phyloP scores from a whole-genome alignment of 2,329 filamentous ascomycete genomes.

The Gaeumannomyces tritici region DNA sequence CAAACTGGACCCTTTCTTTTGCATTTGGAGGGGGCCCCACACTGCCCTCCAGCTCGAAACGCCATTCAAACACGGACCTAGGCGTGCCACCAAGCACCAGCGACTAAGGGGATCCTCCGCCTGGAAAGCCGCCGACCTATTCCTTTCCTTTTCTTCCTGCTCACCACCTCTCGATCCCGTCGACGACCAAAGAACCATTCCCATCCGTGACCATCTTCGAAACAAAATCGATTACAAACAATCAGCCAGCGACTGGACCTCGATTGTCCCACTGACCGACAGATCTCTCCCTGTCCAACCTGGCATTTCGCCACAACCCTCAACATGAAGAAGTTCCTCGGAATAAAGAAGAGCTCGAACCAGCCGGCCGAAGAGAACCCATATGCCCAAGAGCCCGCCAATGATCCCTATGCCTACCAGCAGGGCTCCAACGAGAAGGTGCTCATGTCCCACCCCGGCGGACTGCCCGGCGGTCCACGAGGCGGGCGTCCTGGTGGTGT shows the following conservation, averaged over 20 bases:
- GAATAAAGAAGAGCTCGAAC: slow-evolving; percentile 36
- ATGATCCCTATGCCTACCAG: slow-evolving; percentile 44
- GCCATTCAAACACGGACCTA: background rate
- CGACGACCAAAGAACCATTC: background rate
- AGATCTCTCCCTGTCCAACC: background rate
- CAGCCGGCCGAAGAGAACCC: slow-evolving; percentile 35
- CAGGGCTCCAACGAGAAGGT: slow-evolving; percentile 34
- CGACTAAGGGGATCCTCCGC: background rate
- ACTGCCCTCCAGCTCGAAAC: background rate
- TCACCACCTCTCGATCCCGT: background rate
- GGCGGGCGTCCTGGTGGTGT: slow-evolving; percentile 8
- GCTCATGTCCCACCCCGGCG: slow-evolving; percentile 21
- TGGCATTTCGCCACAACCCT: background rate
- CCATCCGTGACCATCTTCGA: background rate
- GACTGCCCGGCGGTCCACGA: slow-evolving; percentile 14
- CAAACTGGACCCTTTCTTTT: background rate
- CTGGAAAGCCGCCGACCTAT: background rate
- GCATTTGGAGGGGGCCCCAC: background rate
- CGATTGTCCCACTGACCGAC: background rate
- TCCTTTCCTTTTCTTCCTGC: background rate
- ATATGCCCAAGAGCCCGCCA: slow-evolving; percentile 41
- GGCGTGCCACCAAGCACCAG: background rate
- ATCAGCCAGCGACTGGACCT: background rate
- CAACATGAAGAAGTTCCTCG: slow-evolving; percentile 52
- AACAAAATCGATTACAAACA: background rate